Evolutionary conservation across 2,329 filamentous ascomycete species (phyloP).

Genomic region (Zalaria obscura): DNA sequence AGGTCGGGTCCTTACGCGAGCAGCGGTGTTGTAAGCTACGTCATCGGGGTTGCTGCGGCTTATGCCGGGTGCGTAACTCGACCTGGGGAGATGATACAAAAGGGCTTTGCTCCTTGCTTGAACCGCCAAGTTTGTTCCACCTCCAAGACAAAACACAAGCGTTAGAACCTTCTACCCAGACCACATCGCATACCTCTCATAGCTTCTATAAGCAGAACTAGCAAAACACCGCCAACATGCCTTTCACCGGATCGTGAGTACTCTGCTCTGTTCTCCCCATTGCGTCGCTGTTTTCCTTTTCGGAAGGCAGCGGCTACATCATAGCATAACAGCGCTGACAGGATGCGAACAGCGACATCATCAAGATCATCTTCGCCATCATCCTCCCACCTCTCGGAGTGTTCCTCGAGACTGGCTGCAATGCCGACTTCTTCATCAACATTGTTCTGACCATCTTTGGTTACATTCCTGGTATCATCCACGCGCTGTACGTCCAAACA

Average conservation of each 20-base stretch:
- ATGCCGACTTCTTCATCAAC: slow-evolving; percentile 81
- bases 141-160: background rate
- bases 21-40: too few relatives aligned
- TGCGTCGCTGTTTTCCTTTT: slow-evolving; percentile 3
- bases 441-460: slow-evolving; percentile 70
- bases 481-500: slow-evolving; percentile 55
- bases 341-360: slow-evolving; percentile 44
- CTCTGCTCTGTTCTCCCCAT: background rate
- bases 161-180: background rate
- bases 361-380: slow-evolving; percentile 78
- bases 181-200: background rate
- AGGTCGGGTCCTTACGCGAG: too few relatives aligned
- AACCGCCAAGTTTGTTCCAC: too few relatives aligned
- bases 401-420: slow-evolving; percentile 86
- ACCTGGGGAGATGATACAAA: background rate
- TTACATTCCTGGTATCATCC: slow-evolving; percentile 54
- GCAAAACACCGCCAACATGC: slow-evolving; percentile 30
- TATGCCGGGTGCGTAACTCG: background rate
- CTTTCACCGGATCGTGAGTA: slow-evolving; percentile 44
- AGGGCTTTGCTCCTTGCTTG: background rate
- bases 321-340: slow-evolving; percentile 7
- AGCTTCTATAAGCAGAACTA: background rate
- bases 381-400: slow-evolving; percentile 82
- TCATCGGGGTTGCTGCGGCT: background rate
- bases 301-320: slow-evolving; percentile 4